Evolutionary conservation across 345 rosid species (phyloP).

Genomic region (Aquilaria yunnanensis): DNA sequence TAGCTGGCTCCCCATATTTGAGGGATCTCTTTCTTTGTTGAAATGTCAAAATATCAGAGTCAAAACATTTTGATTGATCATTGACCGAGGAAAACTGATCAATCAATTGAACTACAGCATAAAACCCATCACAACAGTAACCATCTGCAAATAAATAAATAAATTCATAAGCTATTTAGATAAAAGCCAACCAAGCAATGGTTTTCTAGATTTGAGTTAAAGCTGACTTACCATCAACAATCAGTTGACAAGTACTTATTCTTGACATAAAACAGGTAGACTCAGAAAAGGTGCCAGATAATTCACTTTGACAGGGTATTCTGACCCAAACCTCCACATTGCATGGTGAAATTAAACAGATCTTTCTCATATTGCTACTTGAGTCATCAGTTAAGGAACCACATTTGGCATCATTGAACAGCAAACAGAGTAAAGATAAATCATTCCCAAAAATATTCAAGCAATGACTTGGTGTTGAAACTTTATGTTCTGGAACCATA

Average conservation of each 20-base stretch:
- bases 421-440: constrained; percentile 41
- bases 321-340: constrained; percentile 76
- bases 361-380: constrained; percentile 22
- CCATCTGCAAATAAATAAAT: constrained; percentile 41
- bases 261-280: constrained; percentile 59
- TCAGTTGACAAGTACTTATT: constrained; percentile 45
- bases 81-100: constrained; percentile 50
- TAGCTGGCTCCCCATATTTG: constrained; percentile 28
- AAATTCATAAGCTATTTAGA: constrained; percentile 8
- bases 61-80: constrained; percentile 47
- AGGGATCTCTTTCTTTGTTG: constrained; percentile 35
- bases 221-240: constrained; percentile 57
- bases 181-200: constrained; percentile 10
- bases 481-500: constrained; percentile 42
- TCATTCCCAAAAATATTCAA: constrained; percentile 68
- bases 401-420: constrained; percentile 34
- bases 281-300: constrained; percentile 24
- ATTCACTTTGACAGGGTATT: constrained; percentile 46
- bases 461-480: constrained; percentile 36
- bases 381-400: constrained; percentile 21
- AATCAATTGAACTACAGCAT: constrained; percentile 48
- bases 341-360: constrained; percentile 42
- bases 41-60: constrained; percentile 52
- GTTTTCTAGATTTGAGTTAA: constrained; percentile 2
- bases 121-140: constrained; percentile 43